Conservation (phyloP, 768 basidiomycete species). For the Pulveroboletus sp. region DNA sequence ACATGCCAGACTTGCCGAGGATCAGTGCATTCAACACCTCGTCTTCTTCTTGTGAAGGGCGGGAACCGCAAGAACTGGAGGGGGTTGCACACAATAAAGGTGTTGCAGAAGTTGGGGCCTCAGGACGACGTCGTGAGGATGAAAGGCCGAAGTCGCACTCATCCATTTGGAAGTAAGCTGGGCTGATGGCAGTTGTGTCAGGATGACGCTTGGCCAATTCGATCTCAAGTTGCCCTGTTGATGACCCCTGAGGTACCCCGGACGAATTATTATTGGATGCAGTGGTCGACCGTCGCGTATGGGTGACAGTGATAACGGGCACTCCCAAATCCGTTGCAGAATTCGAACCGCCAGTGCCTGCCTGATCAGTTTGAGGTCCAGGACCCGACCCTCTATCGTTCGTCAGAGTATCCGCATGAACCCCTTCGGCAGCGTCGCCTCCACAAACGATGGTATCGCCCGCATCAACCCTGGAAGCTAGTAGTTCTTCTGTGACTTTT, state of each 20-base stretch:
- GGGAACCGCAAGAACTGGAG: neutral
- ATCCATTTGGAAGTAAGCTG: neutral
- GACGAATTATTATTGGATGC: neutral
- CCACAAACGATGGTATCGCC: neutral
- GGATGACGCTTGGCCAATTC: neutral
- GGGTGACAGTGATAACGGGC: neutral
- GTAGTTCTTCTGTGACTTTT: neutral
- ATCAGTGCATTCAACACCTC: constrained; percentile 22
- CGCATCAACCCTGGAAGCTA: neutral
- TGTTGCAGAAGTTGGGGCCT: neutral
- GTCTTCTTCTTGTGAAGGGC: constrained; percentile 15
- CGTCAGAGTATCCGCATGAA: neutral
- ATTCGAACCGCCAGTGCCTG: neutral
- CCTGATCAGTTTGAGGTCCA: neutral
- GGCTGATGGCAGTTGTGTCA: neutral
- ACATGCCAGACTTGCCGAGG: constrained; percentile 6
- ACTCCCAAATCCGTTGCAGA: neutral
- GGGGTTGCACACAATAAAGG: constrained; percentile 11
- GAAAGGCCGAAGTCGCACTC: neutral
- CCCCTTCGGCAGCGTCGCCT: neutral
- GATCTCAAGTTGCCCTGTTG: neutral
- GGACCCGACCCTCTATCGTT: neutral
- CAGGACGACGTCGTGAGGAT: neutral
- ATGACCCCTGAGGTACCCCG: neutral
- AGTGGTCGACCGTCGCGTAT: neutral